These are phyloP conservation scores for Mayamaea pseudoterrestris DNA, from an alignment of 108 stramenopile genomes.

Conservation along the genomic window DNA sequence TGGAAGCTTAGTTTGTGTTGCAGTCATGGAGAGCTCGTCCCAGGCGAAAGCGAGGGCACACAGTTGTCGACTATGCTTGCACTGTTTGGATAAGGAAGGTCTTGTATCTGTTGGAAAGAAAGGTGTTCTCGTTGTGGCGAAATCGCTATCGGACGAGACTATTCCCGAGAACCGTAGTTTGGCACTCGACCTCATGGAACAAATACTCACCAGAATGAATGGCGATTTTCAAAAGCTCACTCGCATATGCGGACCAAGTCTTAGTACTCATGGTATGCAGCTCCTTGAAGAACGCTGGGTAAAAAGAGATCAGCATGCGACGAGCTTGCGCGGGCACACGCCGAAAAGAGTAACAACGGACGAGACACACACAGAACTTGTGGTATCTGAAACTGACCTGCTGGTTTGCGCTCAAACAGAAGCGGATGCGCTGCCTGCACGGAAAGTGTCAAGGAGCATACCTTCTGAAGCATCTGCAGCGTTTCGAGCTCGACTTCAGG, in stretches of 20 bases:
- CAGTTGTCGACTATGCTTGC: constrained; percentile 39
- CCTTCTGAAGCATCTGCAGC: too few species aligned
- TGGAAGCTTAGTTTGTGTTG: constrained; percentile 57
- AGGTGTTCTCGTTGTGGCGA: constrained; percentile 43
- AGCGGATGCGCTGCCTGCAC: too few species aligned
- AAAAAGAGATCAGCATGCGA: constrained; percentile 1
- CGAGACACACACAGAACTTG: too few species aligned
- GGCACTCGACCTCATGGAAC: constrained; percentile 57
- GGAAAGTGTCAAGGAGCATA: too few species aligned
- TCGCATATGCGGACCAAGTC: constrained; percentile 41
- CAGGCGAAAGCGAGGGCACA: constrained; percentile 46
- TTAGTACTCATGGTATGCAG: constrained; percentile 34
- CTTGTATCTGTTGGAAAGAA: constrained; percentile 64
- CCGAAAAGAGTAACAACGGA: too few species aligned
- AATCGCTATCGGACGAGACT: constrained; percentile 57
- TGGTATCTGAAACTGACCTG: too few species aligned
- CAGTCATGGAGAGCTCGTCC: constrained; percentile 48
- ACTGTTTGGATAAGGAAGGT: constrained; percentile 47
- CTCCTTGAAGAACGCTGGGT: constrained; percentile 43
- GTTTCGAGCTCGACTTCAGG: too few species aligned
- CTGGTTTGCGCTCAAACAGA: too few species aligned
- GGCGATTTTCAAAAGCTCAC: constrained; percentile 48
- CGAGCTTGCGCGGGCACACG: too few species aligned
- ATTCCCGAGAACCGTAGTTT: constrained; percentile 52
- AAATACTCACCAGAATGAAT: constrained; percentile 48